These are phyloP conservation scores for Austroboletus niveus DNA, from an alignment of 1,284 basidiomycete genomes.

Conservation along the genomic window DNA sequence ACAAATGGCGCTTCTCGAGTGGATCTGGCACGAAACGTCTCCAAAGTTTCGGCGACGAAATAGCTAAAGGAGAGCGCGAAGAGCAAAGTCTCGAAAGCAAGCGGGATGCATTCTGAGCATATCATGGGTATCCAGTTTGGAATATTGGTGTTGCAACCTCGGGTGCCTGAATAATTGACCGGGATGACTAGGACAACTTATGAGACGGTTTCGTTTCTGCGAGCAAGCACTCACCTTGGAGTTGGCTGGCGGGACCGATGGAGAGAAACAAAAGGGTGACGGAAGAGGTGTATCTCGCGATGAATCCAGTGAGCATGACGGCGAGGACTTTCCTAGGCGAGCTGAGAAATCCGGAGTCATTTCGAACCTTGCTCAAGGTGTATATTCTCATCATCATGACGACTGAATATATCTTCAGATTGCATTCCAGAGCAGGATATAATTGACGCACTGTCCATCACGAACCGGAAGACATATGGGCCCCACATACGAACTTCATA, in stretches of 20 bases:
- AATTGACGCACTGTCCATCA: slow-evolving; percentile 20
- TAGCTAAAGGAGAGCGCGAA: slow-evolving; percentile 15
- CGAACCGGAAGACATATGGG: slow-evolving; percentile 10
- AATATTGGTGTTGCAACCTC: slow-evolving; percentile 6
- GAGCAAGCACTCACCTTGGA: slow-evolving; percentile 3
- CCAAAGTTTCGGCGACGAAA: slow-evolving; percentile 2
- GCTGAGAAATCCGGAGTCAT: slow-evolving; percentile 2
- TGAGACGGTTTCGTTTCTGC: not conserved
- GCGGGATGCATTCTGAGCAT: not conserved
- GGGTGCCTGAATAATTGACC: not conserved
- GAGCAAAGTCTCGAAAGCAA: slow-evolving; percentile 16
- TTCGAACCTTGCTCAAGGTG: slow-evolving; percentile 5
- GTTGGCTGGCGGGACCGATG: slow-evolving; percentile 8
- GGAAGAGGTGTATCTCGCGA: slow-evolving; percentile 5
- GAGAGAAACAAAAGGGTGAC: slow-evolving; percentile 11
- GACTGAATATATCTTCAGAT: slow-evolving; percentile 3
- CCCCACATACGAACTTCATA: slow-evolving; percentile 17
- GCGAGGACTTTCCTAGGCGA: slow-evolving; percentile 3
- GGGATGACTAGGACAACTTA: not conserved
- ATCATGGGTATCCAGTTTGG: not conserved
- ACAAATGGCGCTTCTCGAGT: not conserved
- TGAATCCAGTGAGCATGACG: slow-evolving; percentile 9
- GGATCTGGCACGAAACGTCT: not conserved
- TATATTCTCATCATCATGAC: slow-evolving; percentile 23
- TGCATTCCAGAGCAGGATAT: not conserved